Evolutionary conservation across 805 yeast genomes (phyloP).

Genomic region (Candida ulmi): DNA sequence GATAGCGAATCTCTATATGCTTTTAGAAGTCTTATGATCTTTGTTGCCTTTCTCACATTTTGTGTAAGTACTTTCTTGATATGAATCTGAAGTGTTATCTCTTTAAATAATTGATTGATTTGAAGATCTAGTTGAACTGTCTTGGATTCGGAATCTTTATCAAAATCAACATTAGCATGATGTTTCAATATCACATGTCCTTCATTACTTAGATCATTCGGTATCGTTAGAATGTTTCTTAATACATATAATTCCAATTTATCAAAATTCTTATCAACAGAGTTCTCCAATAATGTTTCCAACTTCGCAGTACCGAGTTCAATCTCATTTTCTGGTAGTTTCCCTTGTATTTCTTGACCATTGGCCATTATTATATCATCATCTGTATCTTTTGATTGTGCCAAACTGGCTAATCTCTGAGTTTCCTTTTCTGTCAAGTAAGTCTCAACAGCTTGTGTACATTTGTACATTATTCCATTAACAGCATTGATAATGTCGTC

Average conservation of each 20-base stretch:
- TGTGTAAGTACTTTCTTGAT: conserved; percentile 35
- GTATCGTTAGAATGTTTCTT: conserved; percentile 70
- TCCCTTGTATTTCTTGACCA: conserved; percentile 17
- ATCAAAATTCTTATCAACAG: conserved; percentile 79
- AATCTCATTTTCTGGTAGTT: conserved; percentile 45
- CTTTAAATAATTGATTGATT: conserved; percentile 29
- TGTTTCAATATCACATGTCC: conserved; percentile 69
- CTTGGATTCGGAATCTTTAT: conserved; percentile 12
- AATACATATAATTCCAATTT: conserved; percentile 77
- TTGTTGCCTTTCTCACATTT: conserved; percentile 34
- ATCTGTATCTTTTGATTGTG: conserved; percentile 14
- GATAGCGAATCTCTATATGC: conserved; percentile 27
- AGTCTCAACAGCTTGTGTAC: conserved; percentile 72
- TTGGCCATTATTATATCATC: conserved; percentile 23
- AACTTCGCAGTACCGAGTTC: conserved; percentile 74
- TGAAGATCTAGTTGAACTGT: conserved; percentile 25
- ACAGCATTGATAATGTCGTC: conserved; percentile 89
- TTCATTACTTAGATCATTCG: conserved; percentile 37
- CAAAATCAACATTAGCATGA: conserved; percentile 46
- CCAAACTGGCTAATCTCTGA: conserved; percentile 1
- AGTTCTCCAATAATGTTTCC: conserved; percentile 68
- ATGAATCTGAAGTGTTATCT: conserved; percentile 38
- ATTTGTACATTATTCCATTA: conserved; percentile 75
- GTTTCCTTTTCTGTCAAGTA: conserved; percentile 38
- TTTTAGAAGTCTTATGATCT: conserved; percentile 28